Evolutionary conservation across 441 rosid species (phyloP), one percentile per base, ranked within the genome.

Genomic region (Rhodomyrtus psidioides): DNA sequence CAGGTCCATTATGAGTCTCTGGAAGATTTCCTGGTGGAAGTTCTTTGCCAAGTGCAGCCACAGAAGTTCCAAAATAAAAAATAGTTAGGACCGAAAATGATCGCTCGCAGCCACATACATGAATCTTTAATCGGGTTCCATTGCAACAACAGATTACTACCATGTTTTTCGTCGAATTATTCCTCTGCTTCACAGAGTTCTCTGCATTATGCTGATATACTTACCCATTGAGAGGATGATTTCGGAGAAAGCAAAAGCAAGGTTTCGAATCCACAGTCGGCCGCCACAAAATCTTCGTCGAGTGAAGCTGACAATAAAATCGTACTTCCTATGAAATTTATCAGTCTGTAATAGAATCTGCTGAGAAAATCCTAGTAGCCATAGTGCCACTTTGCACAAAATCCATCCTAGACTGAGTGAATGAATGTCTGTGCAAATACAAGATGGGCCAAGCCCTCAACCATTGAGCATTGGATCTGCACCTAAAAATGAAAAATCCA

Each of bases 1-100:
- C 82, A 84, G 60, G 60, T 87, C 88, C 75, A 82, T 92, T 27
- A 24, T 85, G 39, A 90, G 89, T 86, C 65, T 89, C 26, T 92
- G 91, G 89, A 92, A 89, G 34, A 59, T 76, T 65, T 85, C 89
- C 57, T 91, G 93, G 91, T 88, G 90, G 90, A 89, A 86, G 55
- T 74, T 88, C 34, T 79, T 89, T 53, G 49, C 57, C 24, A 83
- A 54, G 59, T 9, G 19, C 34, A 82, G 62, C 60, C 42, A 13
- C 27, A 82, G 62, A 56, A 82, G 42, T 82, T 21, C 28, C 27
- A 82, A 51, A 56, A 26, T 17, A 6, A 82, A 82, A 26, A 82
- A 30, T 30, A 82, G 30, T 19, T 54, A 53, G 42, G 27, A 28
- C 54, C 3, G 60, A 13, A 30, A 28, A 39, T 19, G 34, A 28